Percentiles rank a stretch among this genome's conserved stretches.
These are phyloP conservation scores for Didymosphaeria variabile DNA, from an alignment of 2,329 filamentous ascomycete genomes.

Conservation along the genomic window DNA sequence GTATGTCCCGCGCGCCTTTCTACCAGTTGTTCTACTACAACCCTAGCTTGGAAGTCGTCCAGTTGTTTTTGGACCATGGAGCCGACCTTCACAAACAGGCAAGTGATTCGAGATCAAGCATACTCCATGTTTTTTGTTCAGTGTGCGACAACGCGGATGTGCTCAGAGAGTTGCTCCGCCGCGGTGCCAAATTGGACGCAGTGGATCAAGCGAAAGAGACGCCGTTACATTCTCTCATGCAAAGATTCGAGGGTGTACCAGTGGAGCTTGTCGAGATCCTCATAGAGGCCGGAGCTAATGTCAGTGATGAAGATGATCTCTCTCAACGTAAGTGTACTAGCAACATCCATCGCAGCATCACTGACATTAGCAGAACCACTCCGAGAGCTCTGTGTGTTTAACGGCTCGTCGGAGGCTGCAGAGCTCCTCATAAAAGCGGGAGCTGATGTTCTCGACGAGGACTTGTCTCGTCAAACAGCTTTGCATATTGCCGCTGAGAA, in stretches of 20 bases:
- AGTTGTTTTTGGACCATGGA: background rate
- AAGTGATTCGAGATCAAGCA: background rate
- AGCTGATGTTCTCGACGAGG: background rate
- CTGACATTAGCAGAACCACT: constrained; percentile 2
- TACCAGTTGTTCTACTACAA: constrained; percentile 1
- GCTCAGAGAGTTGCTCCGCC: background rate
- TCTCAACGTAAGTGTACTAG: background rate
- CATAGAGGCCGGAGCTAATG: background rate
- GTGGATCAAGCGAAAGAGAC: background rate
- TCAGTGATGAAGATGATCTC: background rate
- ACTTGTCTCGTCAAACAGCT: background rate
- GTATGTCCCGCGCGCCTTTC: background rate
- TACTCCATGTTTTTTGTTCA: constrained; percentile 1
- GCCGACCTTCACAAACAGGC: background rate
- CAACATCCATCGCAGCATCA: too few relatives aligned
- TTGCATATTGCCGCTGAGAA: background rate
- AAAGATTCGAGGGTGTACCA: background rate
- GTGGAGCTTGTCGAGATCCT: background rate
- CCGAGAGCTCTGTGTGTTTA: background rate
- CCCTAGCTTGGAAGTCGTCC: constrained; percentile 1
- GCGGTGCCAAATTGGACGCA: background rate
- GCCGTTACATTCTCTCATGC: constrained; percentile 1
- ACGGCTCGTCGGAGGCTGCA: background rate
- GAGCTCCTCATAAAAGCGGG: background rate
- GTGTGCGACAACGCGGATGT: background rate